Conservation (phyloP, 139 green algal species). For the Chlorella sorokiniana region DNA sequence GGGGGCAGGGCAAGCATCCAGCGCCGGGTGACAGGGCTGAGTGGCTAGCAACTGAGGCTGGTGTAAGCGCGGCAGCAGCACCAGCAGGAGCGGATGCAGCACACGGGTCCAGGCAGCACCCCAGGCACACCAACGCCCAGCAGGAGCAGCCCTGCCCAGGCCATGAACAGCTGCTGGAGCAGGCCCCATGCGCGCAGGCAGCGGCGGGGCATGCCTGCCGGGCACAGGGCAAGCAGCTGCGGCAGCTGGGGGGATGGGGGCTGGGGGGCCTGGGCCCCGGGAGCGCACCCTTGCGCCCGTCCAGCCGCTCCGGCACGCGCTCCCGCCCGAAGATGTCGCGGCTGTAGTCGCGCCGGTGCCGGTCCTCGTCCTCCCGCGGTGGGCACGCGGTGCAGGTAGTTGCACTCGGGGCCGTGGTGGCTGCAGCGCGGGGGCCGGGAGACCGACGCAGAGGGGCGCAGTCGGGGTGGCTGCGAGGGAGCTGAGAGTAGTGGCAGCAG, state of each 20-base stretch:
- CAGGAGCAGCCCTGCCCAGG: no score
- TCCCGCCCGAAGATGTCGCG: conserved; percentile 76
- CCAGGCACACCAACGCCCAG: no score
- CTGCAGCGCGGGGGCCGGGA: conserved; percentile 61
- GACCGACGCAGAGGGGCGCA: not conserved
- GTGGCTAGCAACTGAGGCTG: no score
- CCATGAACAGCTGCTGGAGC: no score
- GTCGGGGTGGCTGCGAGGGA: not conserved
- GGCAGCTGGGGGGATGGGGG: not conserved
- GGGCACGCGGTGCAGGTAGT: conserved; percentile 72
- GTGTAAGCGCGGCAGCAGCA: no score
- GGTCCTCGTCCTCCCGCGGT: conserved; percentile 57
- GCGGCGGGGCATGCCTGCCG: no score
- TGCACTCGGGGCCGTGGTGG: conserved; percentile 64
- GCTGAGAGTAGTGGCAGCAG: not conserved
- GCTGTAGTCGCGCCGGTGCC: conserved; percentile 49
- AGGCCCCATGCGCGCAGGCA: no score
- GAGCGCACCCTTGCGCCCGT: conserved; percentile 20
- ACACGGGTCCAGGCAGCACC: no score
- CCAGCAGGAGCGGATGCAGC: no score
- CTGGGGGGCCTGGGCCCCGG: not conserved
- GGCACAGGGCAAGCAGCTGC: no score
- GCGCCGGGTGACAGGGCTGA: not conserved
- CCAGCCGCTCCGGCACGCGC: conserved; percentile 35
- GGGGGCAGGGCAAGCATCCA: not conserved